Evolutionary conservation across 495 filamentous ascomycete species (phyloP), one percentile per base, ranked within the genome.

Genomic region (Xylaria nigripes): DNA sequence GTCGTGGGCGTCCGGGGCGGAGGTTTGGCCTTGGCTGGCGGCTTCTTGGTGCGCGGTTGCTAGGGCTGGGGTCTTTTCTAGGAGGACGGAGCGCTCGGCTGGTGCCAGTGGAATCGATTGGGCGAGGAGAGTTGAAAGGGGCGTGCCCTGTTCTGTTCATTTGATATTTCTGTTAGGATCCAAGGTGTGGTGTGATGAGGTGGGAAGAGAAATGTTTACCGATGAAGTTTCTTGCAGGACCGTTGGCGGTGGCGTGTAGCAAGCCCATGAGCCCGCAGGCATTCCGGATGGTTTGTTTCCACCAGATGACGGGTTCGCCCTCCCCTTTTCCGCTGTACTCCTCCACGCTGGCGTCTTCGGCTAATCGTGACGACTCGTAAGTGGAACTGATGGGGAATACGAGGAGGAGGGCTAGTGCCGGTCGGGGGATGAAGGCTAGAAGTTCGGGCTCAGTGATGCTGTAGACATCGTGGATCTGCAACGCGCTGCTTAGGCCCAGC

Each of bases 231-330:
- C 62, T 45, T 3, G 72, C 73, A 2, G 63, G 58, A 1, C 73
- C 73, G 51, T 76, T 76, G 27, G 78, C 70, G 6, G 91, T 81
- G 50, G 83, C 81, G 70, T 95, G 90, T 21, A 95, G 69, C 2
- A 95, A 71, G 0, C 85, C 90, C 69, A 93, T 90, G 45, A 89
- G 77, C 1, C 90, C 91, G 70, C 91, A 96, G 2, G 89, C 85
- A 67, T 95, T 82, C 45, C 82, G 76, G 66, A 96, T 96, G 0
- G 89, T 95, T 60, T 96, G 90, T 62, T 86, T 85, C 73, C 89
- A 95, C 90, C 90, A 95, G 47, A 90, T 77, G 13, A 79, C 68
- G 40, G 74, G 74, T 55, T 79, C 73, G 18, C 59, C 64, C 6
- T 61, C 63, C 22, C 72, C 78, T 32, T 45, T 48, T 27, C 62